Conservation (phyloP, 371 early-diverging fungal genomes). For the Mortierella sp. region DNA sequence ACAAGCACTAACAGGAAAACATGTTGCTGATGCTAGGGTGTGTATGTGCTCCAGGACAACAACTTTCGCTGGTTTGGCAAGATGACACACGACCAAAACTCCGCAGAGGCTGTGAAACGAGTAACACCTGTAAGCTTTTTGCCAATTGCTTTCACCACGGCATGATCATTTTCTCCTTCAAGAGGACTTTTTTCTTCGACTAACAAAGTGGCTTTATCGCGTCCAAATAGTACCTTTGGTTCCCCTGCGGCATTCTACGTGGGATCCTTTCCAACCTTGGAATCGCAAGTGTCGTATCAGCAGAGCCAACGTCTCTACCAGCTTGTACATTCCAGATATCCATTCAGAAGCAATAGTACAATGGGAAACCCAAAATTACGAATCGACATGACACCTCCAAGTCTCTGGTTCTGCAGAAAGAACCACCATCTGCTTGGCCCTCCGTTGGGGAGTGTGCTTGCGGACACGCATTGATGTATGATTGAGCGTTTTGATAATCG, state of each 20-base stretch:
- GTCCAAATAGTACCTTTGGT: conserved; percentile 81
- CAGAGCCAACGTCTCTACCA: conserved; percentile 88
- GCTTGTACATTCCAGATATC: conserved; percentile 86
- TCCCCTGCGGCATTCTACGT: conserved; percentile 95
- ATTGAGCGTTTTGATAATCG: too few relatives aligned
- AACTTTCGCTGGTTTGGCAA: conserved; percentile 93
- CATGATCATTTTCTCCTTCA: neutral
- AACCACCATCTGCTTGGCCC: too few relatives aligned
- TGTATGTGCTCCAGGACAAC: conserved; percentile 97
- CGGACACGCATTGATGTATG: too few relatives aligned
- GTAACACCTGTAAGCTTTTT: conserved; percentile 76
- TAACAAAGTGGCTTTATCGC: neutral
- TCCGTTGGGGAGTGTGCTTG: too few relatives aligned
- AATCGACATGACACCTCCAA: too few relatives aligned
- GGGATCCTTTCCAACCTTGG: conserved; percentile 93
- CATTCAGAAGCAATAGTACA: neutral
- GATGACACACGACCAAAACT: conserved; percentile 84
- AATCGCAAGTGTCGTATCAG: conserved; percentile 84
- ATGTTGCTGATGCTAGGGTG: too few relatives aligned
- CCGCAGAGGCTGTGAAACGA: conserved; percentile 79
- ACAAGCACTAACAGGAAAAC: too few relatives aligned
- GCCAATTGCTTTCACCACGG: neutral
- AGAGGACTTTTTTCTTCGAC: neutral
- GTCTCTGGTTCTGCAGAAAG: too few relatives aligned
- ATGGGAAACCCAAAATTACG: conserved; percentile 1